These are phyloP conservation scores for Tagetes erecta DNA, from an alignment of 129 eudicot genomes.

Conservation along the genomic window DNA sequence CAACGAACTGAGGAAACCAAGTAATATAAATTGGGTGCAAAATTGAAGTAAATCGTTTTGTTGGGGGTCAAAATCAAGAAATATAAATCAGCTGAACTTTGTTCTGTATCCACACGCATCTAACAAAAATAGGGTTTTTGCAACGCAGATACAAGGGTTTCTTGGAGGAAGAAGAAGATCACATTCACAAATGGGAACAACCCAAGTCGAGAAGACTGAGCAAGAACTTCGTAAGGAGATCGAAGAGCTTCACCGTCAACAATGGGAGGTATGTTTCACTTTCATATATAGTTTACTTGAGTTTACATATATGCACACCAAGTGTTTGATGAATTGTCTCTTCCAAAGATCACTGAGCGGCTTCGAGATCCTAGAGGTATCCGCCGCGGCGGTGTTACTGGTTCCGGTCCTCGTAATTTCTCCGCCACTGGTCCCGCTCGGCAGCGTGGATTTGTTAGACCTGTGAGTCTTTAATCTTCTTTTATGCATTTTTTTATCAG, in stretches of 20 bases:
- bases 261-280: constrained; percentile 59
- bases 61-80: not conserved
- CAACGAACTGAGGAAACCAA: no score
- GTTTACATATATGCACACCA: constrained; percentile 11
- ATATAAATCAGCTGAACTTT: not conserved
- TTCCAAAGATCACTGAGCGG: constrained; percentile 72
- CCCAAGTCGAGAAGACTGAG: constrained; percentile 79
- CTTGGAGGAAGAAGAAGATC: constrained; percentile 20
- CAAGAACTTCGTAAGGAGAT: constrained; percentile 89
- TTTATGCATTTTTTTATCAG: not conserved
- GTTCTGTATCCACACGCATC: constrained; percentile 7
- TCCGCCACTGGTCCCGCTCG: constrained; percentile 54
- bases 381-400: constrained; percentile 76
- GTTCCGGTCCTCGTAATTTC: constrained; percentile 65
- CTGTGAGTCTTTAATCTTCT: constrained; percentile 35
- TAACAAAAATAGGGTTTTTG: constrained; percentile 29
- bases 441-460: constrained; percentile 89
- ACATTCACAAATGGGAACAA: constrained; percentile 56
- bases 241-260: constrained; percentile 85
- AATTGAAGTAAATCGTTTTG: not conserved
- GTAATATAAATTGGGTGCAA: not conserved
- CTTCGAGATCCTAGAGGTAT: constrained; percentile 94
- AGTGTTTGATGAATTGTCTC: constrained; percentile 11
- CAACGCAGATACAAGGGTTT: constrained; percentile 36
- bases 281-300: not conserved